These are phyloP conservation scores for Dichotomopilus funicola DNA, from an alignment of 2,329 filamentous ascomycete genomes.

Conservation along the genomic window DNA sequence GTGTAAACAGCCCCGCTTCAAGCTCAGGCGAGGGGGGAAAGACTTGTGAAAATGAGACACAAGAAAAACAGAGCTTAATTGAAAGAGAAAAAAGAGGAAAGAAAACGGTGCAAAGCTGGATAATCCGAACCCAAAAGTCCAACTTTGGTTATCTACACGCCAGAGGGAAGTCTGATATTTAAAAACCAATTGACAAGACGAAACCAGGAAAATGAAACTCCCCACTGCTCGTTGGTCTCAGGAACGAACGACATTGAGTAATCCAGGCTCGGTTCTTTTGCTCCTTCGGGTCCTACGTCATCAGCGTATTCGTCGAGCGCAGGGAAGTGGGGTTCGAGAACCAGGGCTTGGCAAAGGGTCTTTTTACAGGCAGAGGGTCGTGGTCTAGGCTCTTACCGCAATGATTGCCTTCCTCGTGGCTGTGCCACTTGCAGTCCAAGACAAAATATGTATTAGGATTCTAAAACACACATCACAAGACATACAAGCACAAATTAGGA, in stretches of 20 bases:
- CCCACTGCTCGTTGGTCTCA: neutral
- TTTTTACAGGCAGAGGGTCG: neutral
- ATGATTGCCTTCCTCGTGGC: too few species aligned
- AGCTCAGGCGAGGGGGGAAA: too few species aligned
- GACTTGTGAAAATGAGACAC: neutral
- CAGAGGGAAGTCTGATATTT: too few species aligned
- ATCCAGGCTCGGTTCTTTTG: neutral
- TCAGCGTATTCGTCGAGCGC: neutral
- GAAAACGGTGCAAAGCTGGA: too few species aligned
- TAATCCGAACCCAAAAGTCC: too few species aligned
- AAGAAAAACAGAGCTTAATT: neutral
- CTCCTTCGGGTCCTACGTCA: neutral
- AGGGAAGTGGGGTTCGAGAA: neutral
- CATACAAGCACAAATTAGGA: neutral
- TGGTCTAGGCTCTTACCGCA: too few species aligned
- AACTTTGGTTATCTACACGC: too few species aligned
- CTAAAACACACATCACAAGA: neutral
- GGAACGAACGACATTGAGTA: neutral
- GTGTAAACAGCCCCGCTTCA: too few species aligned
- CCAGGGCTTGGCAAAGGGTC: neutral
- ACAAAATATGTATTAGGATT: neutral
- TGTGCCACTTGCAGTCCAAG: neutral
- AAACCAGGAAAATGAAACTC: too few species aligned
- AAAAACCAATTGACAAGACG: too few species aligned
- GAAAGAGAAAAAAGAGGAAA: neutral